Conservation (phyloP, 2,329 filamentous ascomycete species). For the Tolypocladium endophyticum region DNA sequence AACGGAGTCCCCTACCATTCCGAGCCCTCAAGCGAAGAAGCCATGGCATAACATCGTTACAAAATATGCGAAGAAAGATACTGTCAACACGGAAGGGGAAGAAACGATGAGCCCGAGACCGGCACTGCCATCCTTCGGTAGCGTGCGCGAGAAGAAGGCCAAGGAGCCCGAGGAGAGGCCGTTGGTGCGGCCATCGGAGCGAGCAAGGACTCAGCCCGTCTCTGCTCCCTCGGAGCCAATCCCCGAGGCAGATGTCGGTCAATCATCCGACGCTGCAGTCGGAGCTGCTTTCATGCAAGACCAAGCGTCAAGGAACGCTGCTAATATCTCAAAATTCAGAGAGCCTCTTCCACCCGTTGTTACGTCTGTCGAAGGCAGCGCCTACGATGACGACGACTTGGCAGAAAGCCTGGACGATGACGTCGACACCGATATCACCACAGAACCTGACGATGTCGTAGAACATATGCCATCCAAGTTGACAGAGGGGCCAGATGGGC, state of each 20-base stretch:
- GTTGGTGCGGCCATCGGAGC: constrained; percentile 42
- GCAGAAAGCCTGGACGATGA: constrained; percentile 21
- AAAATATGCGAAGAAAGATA: constrained; percentile 38
- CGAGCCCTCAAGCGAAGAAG: constrained; percentile 27
- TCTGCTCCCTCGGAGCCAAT: constrained; percentile 1
- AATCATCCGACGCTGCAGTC: constrained; percentile 50
- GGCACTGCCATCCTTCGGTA: constrained; percentile 64
- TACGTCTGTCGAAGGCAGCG: constrained; percentile 56
- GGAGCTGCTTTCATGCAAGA: constrained; percentile 47
- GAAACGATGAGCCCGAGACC: constrained; percentile 66
- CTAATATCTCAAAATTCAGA: constrained; percentile 46
- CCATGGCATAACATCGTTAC: constrained; percentile 42
- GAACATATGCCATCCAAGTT: background rate
- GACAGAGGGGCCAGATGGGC: background rate
- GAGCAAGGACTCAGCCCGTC: constrained; percentile 11
- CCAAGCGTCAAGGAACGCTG: constrained; percentile 37
- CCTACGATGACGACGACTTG: constrained; percentile 50
- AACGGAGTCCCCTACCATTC: constrained; percentile 26
- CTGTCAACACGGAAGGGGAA: constrained; percentile 42
- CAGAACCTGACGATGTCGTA: constrained; percentile 4
- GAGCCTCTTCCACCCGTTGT: constrained; percentile 63
- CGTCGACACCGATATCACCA: constrained; percentile 6
- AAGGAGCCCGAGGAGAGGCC: constrained; percentile 44
- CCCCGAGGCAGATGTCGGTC: constrained; percentile 19
- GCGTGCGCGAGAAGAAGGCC: constrained; percentile 53